Evolutionary conservation across 202 grass and related monocot species (phyloP).

Genomic region (Schoenoplectus tabernaemontani): DNA sequence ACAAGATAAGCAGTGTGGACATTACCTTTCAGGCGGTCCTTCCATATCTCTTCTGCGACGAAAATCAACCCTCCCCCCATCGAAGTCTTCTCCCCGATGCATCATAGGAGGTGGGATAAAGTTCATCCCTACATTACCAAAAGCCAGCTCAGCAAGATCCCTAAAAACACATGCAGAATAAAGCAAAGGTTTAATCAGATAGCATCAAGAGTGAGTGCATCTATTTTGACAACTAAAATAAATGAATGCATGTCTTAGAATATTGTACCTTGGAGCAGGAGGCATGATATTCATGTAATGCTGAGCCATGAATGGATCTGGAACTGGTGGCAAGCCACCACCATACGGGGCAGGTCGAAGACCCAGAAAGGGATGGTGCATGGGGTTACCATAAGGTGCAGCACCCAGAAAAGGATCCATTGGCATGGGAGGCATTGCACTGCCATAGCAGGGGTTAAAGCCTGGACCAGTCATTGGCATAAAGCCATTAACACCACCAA

Average conservation of each 20-base stretch:
- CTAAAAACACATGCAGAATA: slow-evolving; percentile 33
- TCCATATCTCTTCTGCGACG: slow-evolving; percentile 42
- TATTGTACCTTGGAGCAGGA: slow-evolving; percentile 65
- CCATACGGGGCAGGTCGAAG: slow-evolving; percentile 70
- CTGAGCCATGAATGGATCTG: slow-evolving; percentile 82
- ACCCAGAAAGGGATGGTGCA: slow-evolving; percentile 61
- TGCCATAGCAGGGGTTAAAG: slow-evolving; percentile 76
- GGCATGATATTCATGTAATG: slow-evolving; percentile 72
- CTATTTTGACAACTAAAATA: background rate
- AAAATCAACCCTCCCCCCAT: slow-evolving; percentile 26
- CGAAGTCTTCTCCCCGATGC: slow-evolving; percentile 49
- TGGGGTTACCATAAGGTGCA: slow-evolving; percentile 48
- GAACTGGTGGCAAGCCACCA: slow-evolving; percentile 55
- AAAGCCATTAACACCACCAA: slow-evolving; percentile 64
- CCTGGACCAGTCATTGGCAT: slow-evolving; percentile 65
- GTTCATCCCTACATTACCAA: slow-evolving; percentile 69
- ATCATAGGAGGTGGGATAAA: slow-evolving; percentile 55
- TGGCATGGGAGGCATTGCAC: slow-evolving; percentile 47
- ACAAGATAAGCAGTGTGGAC: background rate
- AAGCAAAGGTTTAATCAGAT: slow-evolving; percentile 6
- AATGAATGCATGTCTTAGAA: slow-evolving; percentile 19
- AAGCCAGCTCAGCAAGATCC: slow-evolving; percentile 77
- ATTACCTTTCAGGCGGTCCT: slow-evolving; percentile 41
- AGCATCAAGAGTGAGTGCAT: background rate
- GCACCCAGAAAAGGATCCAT: slow-evolving; percentile 70